Percentiles rank a stretch among this genome's conserved stretches.
Conservation (phyloP, 2,329 filamentous ascomycete genomes). For the Exserohilum rostratum region DNA sequence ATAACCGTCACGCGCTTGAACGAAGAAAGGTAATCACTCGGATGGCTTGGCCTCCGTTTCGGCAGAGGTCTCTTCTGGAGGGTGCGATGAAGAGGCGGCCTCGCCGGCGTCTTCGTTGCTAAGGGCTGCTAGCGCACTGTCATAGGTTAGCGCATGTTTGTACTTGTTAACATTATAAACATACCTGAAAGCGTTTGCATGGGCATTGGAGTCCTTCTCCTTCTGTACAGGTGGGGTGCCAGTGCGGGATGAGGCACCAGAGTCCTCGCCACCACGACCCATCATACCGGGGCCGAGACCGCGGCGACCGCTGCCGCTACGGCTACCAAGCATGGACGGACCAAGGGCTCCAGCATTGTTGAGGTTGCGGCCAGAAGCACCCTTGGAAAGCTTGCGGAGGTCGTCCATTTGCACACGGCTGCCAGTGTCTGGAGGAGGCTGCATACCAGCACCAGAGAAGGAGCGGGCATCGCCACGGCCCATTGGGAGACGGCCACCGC, state of each 20-base stretch:
- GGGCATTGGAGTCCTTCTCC: slow-evolving; percentile 69
- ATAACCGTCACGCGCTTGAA: slow-evolving; percentile 44
- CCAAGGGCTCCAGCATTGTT: slow-evolving; percentile 67
- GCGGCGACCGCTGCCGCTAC: slow-evolving; percentile 87
- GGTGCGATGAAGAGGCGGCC: slow-evolving; percentile 70
- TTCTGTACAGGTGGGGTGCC: slow-evolving; percentile 78
- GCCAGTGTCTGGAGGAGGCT: slow-evolving; percentile 70
- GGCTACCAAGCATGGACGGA: slow-evolving; percentile 83
- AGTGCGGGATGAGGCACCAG: slow-evolving; percentile 84
- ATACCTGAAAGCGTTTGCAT: slow-evolving; percentile 92
- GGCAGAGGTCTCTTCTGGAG: slow-evolving; percentile 48
- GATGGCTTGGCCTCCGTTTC: slow-evolving; percentile 43
- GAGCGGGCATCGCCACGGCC: slow-evolving; percentile 88
- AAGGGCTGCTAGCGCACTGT: slow-evolving; percentile 62
- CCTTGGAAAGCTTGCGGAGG: slow-evolving; percentile 76
- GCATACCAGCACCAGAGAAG: slow-evolving; percentile 74
- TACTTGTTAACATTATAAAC: slow-evolving; percentile 35
- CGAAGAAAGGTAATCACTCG: slow-evolving; percentile 46
- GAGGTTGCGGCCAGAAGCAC: slow-evolving; percentile 63
- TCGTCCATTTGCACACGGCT: slow-evolving; percentile 93
- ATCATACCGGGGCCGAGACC: slow-evolving; percentile 72
- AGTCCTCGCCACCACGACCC: slow-evolving; percentile 80
- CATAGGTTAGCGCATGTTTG: slow-evolving; percentile 22
- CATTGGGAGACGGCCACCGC: slow-evolving; percentile 70
- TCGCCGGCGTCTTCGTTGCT: slow-evolving; percentile 62